Evolutionary conservation across 768 basidiomycete species (phyloP), one percentile per base, ranked within the genome.

Genomic region (Crassisporium funariophilum): DNA sequence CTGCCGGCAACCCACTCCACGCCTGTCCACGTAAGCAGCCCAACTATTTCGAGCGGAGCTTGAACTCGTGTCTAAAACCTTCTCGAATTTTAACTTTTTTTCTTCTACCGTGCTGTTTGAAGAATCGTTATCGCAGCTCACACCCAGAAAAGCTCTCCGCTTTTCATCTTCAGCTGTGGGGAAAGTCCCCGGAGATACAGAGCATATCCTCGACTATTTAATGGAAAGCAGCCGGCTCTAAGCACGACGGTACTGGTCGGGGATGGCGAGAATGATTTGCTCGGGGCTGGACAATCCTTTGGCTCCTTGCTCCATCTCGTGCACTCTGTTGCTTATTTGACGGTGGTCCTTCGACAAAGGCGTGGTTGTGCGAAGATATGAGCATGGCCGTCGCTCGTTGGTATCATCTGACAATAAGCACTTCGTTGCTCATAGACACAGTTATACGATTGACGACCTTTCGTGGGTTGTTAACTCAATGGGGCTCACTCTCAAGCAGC

Each of bases 131-230:
- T 90, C 88, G 82, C 88, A 89, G 88, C 81, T 78, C 68, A 77
- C 88, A 73, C 65, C 87, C 88, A 76, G 79, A 73, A 73, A 77
- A 58, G 76, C 68, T 55, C 47, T 49, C 44, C 46, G 63, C 72
- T 75, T 74, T 75, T 69, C 52, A 45, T 46, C 53, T 75, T 71
- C 52, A 55, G 84, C 88, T 89, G 88, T 84, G 88, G 88, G 88
- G 86, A 89, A 90, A 89, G 88, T 89, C 88, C 85, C 88, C 88
- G 88, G 88, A 89, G 88, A 79, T 67, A 77, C 84, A 84, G 86
- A 87, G 81, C 61, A 69, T 76, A 66, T 71, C 70, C 74, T 79
- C 71, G 65, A 70, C 73, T 73, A 53, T 60, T 64, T 58, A 31
- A 74, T 57, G 87, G 86, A 87, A 84, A 89, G 76, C 86, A 64